phyloP scores from a whole-genome alignment of 805 yeast species.

The Saccharomycopsis capsularis region DNA sequence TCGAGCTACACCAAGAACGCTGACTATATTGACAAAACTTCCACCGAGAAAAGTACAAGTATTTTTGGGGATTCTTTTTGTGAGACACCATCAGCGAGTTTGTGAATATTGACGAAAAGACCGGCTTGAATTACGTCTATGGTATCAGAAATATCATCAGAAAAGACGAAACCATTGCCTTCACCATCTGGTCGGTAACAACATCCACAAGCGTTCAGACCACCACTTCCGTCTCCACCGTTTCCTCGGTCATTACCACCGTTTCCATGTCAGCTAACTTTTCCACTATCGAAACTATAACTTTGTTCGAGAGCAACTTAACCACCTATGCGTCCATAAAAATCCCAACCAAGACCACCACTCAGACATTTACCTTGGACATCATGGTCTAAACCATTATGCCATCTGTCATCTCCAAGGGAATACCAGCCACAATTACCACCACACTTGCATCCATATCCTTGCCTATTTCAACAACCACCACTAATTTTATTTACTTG shows the following conservation, averaged over 20 bases:
- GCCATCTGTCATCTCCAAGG: too few species aligned
- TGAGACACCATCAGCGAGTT: conserved; percentile 21
- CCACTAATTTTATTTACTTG: too few species aligned
- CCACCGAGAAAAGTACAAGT: conserved; percentile 3
- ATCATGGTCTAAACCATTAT: too few species aligned
- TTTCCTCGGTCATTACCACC: not conserved
- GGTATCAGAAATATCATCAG: conserved; percentile 18
- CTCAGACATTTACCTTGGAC: too few species aligned
- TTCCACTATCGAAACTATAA: not conserved
- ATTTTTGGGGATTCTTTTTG: conserved; percentile 19
- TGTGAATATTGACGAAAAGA: conserved; percentile 11
- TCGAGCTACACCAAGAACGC: conserved; percentile 48
- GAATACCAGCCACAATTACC: too few species aligned
- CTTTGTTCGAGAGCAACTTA: not conserved
- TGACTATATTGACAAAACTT: conserved; percentile 13
- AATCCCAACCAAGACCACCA: too few species aligned
- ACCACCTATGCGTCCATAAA: too few species aligned
- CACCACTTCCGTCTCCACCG: not conserved
- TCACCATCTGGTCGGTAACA: conserved; percentile 2
- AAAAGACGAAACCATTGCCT: conserved; percentile 6
- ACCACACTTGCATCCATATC: too few species aligned
- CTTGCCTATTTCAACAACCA: too few species aligned
- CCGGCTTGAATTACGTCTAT: conserved; percentile 18
- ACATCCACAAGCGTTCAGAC: conserved; percentile 3
- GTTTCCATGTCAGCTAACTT: not conserved